Conservation (phyloP, 2,329 filamentous ascomycete genomes). For the Ceratocystis papillata region DNA sequence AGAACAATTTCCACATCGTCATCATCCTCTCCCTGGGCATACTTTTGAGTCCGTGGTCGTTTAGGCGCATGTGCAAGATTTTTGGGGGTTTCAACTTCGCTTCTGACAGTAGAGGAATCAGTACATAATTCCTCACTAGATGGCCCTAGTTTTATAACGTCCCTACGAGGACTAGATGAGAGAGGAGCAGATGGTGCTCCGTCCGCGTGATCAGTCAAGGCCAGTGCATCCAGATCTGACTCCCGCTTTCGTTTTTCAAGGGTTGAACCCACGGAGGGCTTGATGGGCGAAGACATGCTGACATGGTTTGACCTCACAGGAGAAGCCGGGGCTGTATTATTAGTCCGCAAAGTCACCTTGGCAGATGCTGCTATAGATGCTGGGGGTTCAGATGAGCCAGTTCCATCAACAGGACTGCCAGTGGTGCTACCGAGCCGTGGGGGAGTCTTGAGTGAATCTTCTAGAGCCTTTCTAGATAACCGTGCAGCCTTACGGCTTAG, state of each 20-base stretch:
- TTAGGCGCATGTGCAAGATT: conserved; percentile 6
- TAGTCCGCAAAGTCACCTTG: not conserved
- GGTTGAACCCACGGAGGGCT: not conserved
- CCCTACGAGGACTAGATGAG: not conserved
- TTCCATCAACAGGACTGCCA: conserved; percentile 18
- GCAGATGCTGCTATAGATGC: not conserved
- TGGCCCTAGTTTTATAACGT: not conserved
- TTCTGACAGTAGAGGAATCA: not conserved
- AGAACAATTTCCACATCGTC: conserved; percentile 8
- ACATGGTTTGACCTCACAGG: not conserved
- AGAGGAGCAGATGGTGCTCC: not conserved
- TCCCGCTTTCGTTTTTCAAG: conserved; percentile 13
- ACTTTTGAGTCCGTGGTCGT: conserved; percentile 5
- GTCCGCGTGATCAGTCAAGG: too few relatives aligned
- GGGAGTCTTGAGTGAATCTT: not conserved
- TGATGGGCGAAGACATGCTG: conserved; percentile 18
- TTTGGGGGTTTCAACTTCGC: conserved; percentile 1
- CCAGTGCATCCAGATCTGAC: not conserved
- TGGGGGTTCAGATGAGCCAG: conserved; percentile 15
- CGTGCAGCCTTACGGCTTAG: conserved; percentile 29
- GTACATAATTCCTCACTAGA: conserved; percentile 13
- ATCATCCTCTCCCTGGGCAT: not conserved
- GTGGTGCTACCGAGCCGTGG: not conserved
- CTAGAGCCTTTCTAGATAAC: conserved; percentile 17
- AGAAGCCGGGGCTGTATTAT: not conserved